Percentiles rank a stretch among this genome's conserved stretches.
Conservation (phyloP, 495 filamentous ascomycete species). For the Penicillium silybi region DNA sequence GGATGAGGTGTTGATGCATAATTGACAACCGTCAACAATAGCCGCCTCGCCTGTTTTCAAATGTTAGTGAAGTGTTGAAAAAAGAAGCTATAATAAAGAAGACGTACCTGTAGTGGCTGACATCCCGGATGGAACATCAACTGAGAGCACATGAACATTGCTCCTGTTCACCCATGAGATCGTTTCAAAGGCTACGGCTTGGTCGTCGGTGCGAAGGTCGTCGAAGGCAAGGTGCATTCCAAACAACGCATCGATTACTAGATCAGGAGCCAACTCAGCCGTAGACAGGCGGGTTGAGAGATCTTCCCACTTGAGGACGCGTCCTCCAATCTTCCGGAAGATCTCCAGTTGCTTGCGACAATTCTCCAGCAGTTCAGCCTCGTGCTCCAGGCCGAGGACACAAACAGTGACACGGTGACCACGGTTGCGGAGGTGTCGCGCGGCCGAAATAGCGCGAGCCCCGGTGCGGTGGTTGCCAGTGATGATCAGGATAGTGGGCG, state of each 20-base stretch:
- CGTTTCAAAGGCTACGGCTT: slow-evolving; percentile 74
- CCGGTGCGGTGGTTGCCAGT: slow-evolving; percentile 88
- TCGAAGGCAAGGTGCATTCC: slow-evolving; percentile 81
- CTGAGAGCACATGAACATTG: slow-evolving; percentile 70
- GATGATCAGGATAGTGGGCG: slow-evolving; percentile 71
- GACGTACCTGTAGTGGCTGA: slow-evolving; percentile 68
- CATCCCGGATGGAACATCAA: slow-evolving; percentile 85
- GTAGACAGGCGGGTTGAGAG: slow-evolving; percentile 50
- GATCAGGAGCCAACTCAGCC: slow-evolving; percentile 60
- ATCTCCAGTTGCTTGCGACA: slow-evolving; percentile 71
- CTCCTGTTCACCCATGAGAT: slow-evolving; percentile 84
- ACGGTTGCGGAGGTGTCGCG: slow-evolving; percentile 79
- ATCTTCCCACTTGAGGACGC: slow-evolving; percentile 56
- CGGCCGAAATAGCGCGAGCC: slow-evolving; percentile 77
- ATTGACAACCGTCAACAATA: slow-evolving; percentile 60
- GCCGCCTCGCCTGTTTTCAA: slow-evolving; percentile 41
- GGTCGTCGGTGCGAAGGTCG: slow-evolving; percentile 74
- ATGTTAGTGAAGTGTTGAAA: slow-evolving; percentile 9
- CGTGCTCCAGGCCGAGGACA: slow-evolving; percentile 73
- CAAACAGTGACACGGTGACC: slow-evolving; percentile 74
- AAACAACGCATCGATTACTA: slow-evolving; percentile 86
- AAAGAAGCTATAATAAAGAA: slow-evolving; percentile 18
- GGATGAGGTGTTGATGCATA: slow-evolving; percentile 70
- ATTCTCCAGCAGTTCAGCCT: slow-evolving; percentile 68
- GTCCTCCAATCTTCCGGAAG: slow-evolving; percentile 72